Evolutionary conservation across 441 rosid genomes (phyloP), one percentile per base, ranked within the genome.

Genomic region (Hura crepitans): DNA sequence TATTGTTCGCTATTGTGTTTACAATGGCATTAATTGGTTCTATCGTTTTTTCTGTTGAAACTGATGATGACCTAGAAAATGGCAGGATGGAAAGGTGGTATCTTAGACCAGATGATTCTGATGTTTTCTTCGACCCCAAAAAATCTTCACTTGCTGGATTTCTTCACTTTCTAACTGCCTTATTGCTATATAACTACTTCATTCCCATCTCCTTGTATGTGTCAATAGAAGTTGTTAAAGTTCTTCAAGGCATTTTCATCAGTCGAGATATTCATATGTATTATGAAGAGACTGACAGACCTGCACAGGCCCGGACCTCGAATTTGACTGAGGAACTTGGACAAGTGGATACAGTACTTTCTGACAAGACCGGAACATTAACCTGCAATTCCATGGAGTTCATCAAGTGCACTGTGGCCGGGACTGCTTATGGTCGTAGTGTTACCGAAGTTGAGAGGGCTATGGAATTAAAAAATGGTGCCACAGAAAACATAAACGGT

Each of bases 331-430:
- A 96, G 86, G 99, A 96, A 77, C 99, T 96, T 60, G 99, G 98
- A 53, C 98, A 96, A 81, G 99, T 96, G 57, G 92, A 87, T 31
- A 93, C 96, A 1, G 85, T 96, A 66, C 96, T 96, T 63, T 96
- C 99, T 0, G 99, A 96, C 75, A 96, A 96, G 84, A 96, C 99
- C 0, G 99, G 99, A 39, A 96, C 99, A 37, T 78, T 96, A 85
- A 96, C 99, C 43, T 96, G 99, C 84, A 96, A 96, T 79, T 88
- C 93, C 68, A 96, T 96, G 99, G 99, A 96, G 82, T 96, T 96
- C 72, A 85, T 91, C 62, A 96, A 93, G 80, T 96, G 90, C 76
- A 87, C 99, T 9, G 73, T 91, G 31, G 98, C 92, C 11, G 98
- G 99, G 68, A 85, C 81, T 27, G 86, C 96, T 20, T 96, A 96